Conservation (phyloP, 345 rosid genomes). For the Microcos paniculata region DNA sequence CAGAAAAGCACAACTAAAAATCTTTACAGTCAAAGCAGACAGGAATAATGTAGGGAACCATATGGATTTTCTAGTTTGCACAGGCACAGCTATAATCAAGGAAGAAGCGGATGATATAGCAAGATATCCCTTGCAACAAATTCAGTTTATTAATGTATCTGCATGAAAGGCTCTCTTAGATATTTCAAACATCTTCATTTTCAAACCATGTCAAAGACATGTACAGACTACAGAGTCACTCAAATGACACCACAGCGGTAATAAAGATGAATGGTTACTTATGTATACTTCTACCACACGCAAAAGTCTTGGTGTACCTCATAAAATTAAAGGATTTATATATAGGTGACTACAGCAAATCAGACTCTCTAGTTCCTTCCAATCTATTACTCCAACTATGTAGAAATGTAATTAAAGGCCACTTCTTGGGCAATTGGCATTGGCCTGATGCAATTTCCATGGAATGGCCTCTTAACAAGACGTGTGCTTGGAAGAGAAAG, state of each 20-base stretch:
- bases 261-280: not conserved
- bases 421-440: not conserved
- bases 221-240: not conserved
- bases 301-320: no score
- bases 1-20: not conserved
- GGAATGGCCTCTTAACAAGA: not conserved
- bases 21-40: not conserved
- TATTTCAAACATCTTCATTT: conserved; percentile 1
- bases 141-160: not conserved
- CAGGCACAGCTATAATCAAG: not conserved
- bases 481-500: not conserved
- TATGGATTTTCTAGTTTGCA: conserved; percentile 1
- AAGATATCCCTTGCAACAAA: conserved; percentile 1
- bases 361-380: not conserved
- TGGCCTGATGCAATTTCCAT: not conserved
- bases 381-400: not conserved
- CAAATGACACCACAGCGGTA: not conserved
- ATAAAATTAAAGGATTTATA: no score
- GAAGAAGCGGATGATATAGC: not conserved
- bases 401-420: not conserved
- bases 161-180: not conserved
- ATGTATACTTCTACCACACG: no score
- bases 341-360: not conserved
- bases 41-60: not conserved
- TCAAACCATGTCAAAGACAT: conserved; percentile 4